Evolutionary conservation across 108 stramenopile species (phyloP).

Genomic region (Conticribra guillardii): DNA sequence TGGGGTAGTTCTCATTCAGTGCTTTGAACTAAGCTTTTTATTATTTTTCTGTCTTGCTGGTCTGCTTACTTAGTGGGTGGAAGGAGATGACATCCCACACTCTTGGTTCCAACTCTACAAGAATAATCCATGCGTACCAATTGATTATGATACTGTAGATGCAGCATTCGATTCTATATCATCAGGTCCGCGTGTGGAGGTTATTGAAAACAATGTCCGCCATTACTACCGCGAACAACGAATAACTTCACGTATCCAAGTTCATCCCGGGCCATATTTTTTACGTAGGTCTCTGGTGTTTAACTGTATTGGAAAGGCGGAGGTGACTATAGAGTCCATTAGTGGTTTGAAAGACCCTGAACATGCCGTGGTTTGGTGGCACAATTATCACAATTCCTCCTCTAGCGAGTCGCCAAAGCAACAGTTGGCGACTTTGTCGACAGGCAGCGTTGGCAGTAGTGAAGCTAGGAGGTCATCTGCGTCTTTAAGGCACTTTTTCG

Average conservation of each 20-base stretch:
- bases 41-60: slow-evolving; percentile 2
- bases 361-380: slow-evolving; percentile 28
- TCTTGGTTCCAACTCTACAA: slow-evolving; percentile 75
- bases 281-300: slow-evolving; percentile 60
- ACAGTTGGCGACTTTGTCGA: background rate
- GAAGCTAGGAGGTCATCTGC: background rate
- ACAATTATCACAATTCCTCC: slow-evolving; percentile 20
- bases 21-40: background rate
- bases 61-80: slow-evolving; percentile 60
- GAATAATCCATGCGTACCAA: slow-evolving; percentile 73
- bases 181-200: slow-evolving; percentile 13
- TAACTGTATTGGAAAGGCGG: slow-evolving; percentile 30
- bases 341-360: slow-evolving; percentile 40
- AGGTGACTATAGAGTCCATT: slow-evolving; percentile 66
- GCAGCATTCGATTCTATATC: slow-evolving; percentile 51
- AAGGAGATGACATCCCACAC: slow-evolving; percentile 57
- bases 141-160: slow-evolving; percentile 71
- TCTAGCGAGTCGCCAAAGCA: background rate
- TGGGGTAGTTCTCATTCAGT: no score
- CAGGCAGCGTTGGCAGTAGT: background rate
- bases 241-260: slow-evolving; percentile 45
- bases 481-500: background rate
- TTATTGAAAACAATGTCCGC: slow-evolving; percentile 23
- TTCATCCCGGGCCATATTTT: slow-evolving; percentile 67
- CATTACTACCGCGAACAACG: slow-evolving; percentile 31